Percentiles rank a stretch among this genome's conserved stretches.
phyloP scores from a whole-genome alignment of 179 eudicot species.

The Vitellaria paradoxa region DNA sequence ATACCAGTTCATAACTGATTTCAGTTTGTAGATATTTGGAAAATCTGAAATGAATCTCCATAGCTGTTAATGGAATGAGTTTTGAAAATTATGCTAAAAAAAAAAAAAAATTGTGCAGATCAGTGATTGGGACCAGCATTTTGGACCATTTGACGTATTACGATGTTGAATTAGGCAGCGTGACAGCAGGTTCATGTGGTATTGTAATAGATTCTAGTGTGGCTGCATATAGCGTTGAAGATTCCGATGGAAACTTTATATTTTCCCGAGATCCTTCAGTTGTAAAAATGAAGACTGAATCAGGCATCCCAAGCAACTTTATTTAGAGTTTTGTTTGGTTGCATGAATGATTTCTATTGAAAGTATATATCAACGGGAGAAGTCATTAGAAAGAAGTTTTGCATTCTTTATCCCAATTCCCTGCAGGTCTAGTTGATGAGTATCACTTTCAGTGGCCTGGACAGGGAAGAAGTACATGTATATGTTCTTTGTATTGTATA shows the following conservation, averaged over 20 bases:
- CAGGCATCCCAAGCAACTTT: not conserved
- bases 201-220: slow-evolving; percentile 51
- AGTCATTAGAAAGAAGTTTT: not conserved
- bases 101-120: slow-evolving; percentile 47
- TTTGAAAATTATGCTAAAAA: not conserved
- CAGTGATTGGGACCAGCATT: slow-evolving; percentile 84
- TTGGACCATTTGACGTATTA: slow-evolving; percentile 75
- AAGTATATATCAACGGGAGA: not conserved
- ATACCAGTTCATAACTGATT: not conserved
- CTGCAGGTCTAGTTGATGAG: not conserved
- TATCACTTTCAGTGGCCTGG: not conserved
- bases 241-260: slow-evolving; percentile 55
- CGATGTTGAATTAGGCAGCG: slow-evolving; percentile 66
- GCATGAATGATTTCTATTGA: not conserved
- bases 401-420: slow-evolving; percentile 1
- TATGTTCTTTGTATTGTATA: not conserved
- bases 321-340: slow-evolving; percentile 4
- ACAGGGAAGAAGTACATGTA: not conserved
- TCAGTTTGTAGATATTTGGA: not conserved
- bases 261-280: slow-evolving; percentile 43
- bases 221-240: slow-evolving; percentile 37
- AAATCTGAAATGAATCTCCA: not conserved
- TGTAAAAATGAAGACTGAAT: slow-evolving; percentile 21
- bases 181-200: slow-evolving; percentile 49
- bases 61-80: no score